These are phyloP conservation scores for Hibiscus tridactylites DNA, from an alignment of 345 rosid genomes.

Conservation along the genomic window DNA sequence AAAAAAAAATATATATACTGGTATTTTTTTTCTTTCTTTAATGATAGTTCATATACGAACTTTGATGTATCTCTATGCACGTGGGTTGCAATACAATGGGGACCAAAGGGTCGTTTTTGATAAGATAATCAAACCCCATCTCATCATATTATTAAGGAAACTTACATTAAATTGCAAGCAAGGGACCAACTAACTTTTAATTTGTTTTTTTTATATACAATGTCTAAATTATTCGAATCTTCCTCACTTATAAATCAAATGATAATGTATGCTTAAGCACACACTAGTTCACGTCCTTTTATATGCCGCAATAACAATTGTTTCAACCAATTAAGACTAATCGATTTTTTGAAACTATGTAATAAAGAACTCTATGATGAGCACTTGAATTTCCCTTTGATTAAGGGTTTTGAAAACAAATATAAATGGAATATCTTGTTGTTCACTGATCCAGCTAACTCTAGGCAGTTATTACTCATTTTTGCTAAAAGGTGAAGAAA, in stretches of 20 bases:
- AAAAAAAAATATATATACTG: too few species aligned
- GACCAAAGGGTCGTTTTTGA: conserved; percentile 3
- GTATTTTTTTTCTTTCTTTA: not conserved
- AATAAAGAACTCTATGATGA: not conserved
- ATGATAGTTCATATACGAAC: too few species aligned
- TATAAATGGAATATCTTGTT: not conserved
- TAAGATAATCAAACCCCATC: conserved; percentile 1
- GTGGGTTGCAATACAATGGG: conserved; percentile 42
- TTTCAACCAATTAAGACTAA: not conserved
- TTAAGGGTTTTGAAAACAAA: not conserved
- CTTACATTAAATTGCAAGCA: conserved; percentile 18
- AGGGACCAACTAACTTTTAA: not conserved
- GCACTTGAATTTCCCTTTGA: not conserved
- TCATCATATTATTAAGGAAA: not conserved
- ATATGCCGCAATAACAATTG: not conserved
- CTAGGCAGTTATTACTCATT: not conserved
- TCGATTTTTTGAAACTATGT: not conserved
- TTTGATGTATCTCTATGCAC: conserved; percentile 37
- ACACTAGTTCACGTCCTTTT: not conserved
- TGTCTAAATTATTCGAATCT: conserved; percentile 13
- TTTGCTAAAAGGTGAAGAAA: not conserved
- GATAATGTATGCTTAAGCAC: not conserved
- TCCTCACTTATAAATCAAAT: too few species aligned
- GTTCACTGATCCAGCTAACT: not conserved
- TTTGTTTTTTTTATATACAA: too few species aligned